Base-by-base conservation (phyloP, 495 filamentous ascomycete species). In the Aspergillus funiculosus region DNA sequence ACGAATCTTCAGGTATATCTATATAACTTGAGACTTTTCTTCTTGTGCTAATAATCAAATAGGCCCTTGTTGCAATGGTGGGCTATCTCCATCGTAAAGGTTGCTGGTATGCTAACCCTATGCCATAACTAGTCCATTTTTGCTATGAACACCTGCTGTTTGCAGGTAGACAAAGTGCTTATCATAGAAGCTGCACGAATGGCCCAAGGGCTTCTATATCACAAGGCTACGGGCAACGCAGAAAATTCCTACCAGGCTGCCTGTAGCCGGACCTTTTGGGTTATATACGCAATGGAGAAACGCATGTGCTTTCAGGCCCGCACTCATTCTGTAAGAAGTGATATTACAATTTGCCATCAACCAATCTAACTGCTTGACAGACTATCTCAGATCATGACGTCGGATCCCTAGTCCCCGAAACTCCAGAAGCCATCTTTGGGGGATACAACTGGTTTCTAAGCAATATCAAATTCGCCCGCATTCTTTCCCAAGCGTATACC, bases 221-320 rank as follows among this genome's bases (percentile, higher is more conserved):
- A 49, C 29, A 52, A 43, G 14, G 35, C 50, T 3, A 14, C 38
- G 19, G 8, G 19, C 9, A 10, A 13, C 11, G 27, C 25, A n/a
- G 43, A 6, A 28, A 27, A 52, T 36, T n/a, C 39, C 25, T n/a
- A n/a, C n/a, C n/a, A n/a, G n/a, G 11, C 31, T 26, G 21, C 26
- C 3, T 55, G 53, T 21, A 47, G 51, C 15, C 42, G 51, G 29
- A 48, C 46, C 6, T 67, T 67, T 39, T 67, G 63, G 63, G 55
- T 64, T 8, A 46, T 64, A n/a, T 67, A 67, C 26, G 46, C 50
- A 5, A 15, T 67, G 13, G 63, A 64, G 43, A 67, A 67, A 32
- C 51, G 50, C 39, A 45, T 28, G 56, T 62, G 38, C 40, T 52
- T 41, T 50, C 53, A 37, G 54, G 57, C 13, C 43, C 48, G 38